Conservation (phyloP, 2,329 filamentous ascomycete species). For the Ascochyta rabiei region DNA sequence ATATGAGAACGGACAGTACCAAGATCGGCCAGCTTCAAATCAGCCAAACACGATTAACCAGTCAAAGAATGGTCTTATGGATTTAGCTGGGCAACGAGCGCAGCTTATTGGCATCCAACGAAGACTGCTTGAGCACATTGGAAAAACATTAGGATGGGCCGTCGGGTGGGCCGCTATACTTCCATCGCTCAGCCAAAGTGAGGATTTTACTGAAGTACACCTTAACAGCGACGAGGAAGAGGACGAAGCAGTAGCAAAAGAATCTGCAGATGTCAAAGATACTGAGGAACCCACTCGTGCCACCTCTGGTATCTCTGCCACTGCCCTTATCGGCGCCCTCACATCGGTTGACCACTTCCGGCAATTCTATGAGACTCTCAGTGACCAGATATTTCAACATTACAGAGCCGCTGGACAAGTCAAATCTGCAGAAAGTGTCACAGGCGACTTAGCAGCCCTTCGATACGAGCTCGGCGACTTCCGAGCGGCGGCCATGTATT, state of each 20-base stretch:
- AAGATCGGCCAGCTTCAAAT: constrained; percentile 33
- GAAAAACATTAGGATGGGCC: constrained; percentile 74
- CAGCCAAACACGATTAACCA: constrained; percentile 30
- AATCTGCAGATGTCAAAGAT: constrained; percentile 6
- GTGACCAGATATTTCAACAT: constrained; percentile 81
- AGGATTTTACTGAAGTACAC: constrained; percentile 47
- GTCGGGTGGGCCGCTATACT: constrained; percentile 69
- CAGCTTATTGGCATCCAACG: constrained; percentile 82
- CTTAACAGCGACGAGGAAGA: constrained; percentile 36
- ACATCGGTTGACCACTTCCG: constrained; percentile 48
- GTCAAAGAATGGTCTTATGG: constrained; percentile 69
- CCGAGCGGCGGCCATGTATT: constrained; percentile 74
- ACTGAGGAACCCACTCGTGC: constrained; percentile 9
- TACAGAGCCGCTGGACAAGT: constrained; percentile 79
- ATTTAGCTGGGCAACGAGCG: constrained; percentile 80
- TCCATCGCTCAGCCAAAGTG: constrained; percentile 27
- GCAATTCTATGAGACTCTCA: constrained; percentile 65
- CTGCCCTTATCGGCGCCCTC: constrained; percentile 41
- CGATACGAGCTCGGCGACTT: constrained; percentile 80
- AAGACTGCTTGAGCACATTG: constrained; percentile 77
- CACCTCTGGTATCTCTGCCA: constrained; percentile 39
- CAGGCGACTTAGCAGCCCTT: constrained; percentile 84
- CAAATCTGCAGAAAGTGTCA: constrained; percentile 76
- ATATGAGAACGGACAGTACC: constrained; percentile 48
- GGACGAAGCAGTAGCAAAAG: constrained; percentile 5